These are phyloP conservation scores for Colletotrichum spinosum DNA, from an alignment of 2,329 filamentous ascomycete genomes.

Conservation along the genomic window DNA sequence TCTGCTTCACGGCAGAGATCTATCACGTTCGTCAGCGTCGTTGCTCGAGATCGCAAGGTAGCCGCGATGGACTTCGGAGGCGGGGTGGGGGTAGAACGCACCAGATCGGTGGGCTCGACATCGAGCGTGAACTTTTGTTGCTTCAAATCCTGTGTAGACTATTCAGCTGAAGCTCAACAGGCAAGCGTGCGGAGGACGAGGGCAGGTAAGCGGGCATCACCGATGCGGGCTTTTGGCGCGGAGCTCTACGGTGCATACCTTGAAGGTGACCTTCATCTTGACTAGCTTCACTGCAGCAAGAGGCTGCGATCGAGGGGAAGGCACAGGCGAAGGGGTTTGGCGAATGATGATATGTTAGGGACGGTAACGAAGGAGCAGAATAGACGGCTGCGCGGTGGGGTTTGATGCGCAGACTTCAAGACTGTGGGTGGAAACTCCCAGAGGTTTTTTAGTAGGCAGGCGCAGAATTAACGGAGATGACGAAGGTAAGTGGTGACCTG, in stretches of 20 bases:
- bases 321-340: background rate
- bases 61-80: constrained; percentile 37
- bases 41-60: constrained; percentile 26
- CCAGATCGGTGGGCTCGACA: constrained; percentile 90
- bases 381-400: constrained; percentile 9
- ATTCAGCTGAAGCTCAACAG: constrained; percentile 30
- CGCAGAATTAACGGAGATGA: constrained; percentile 38
- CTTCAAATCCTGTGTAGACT: constrained; percentile 82
- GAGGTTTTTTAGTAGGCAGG: constrained; percentile 33
- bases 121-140: constrained; percentile 99
- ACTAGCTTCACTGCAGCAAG: constrained; percentile 50
- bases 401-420: constrained; percentile 15
- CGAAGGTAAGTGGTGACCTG: constrained; percentile 38
- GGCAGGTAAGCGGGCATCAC: background rate
- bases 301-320: constrained; percentile 37
- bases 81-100: constrained; percentile 63
- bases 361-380: background rate
- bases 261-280: constrained; percentile 77
- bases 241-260: constrained; percentile 56
- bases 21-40: constrained; percentile 52
- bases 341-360: no score
- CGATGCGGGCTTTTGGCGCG: background rate
- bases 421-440: constrained; percentile 30
- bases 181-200: background rate
- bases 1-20: constrained; percentile 92